Conservation (phyloP, 495 filamentous ascomycete genomes). For the Arthonia radiata region DNA sequence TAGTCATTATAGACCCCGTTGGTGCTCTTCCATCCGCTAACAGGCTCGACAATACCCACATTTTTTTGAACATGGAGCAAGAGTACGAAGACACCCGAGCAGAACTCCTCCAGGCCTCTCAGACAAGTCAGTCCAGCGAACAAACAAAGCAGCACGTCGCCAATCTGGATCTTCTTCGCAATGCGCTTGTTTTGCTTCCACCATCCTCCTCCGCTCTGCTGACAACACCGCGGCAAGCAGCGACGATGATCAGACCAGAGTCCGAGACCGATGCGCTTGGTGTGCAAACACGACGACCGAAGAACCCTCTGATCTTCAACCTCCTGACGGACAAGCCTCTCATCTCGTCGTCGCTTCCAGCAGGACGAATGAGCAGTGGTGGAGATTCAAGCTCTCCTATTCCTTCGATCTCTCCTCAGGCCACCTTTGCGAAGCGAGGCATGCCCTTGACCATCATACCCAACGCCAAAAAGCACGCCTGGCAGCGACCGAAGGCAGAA, state of each 20-base stretch:
- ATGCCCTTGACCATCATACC: slow-evolving; percentile 72
- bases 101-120: slow-evolving; percentile 21
- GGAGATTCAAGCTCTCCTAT: slow-evolving; percentile 2
- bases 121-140: too few species aligned
- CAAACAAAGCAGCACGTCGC: slow-evolving; percentile 18
- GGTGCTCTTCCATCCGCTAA: slow-evolving; percentile 62
- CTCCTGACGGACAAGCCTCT: slow-evolving; percentile 86
- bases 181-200: slow-evolving; percentile 52
- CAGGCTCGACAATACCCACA: slow-evolving; percentile 42
- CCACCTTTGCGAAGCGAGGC: slow-evolving; percentile 74
- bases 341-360: slow-evolving; percentile 70
- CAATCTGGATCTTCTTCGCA: slow-evolving; percentile 46
- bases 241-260: too few species aligned
- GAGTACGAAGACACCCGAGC: slow-evolving; percentile 45
- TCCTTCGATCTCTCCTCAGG: slow-evolving; percentile 19
- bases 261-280: slow-evolving; percentile 31
- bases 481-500: slow-evolving; percentile 34
- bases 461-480: slow-evolving; percentile 32
- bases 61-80: slow-evolving; percentile 90
- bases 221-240: slow-evolving; percentile 63
- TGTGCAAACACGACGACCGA: slow-evolving; percentile 47
- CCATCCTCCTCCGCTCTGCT: slow-evolving; percentile 66
- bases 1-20: slow-evolving; percentile 71
- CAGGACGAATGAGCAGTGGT: slow-evolving; percentile 11
- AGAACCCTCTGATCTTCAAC: slow-evolving; percentile 90